Evolutionary conservation across 768 basidiomycete genomes (phyloP).

Genomic region (Phaffia australis): DNA sequence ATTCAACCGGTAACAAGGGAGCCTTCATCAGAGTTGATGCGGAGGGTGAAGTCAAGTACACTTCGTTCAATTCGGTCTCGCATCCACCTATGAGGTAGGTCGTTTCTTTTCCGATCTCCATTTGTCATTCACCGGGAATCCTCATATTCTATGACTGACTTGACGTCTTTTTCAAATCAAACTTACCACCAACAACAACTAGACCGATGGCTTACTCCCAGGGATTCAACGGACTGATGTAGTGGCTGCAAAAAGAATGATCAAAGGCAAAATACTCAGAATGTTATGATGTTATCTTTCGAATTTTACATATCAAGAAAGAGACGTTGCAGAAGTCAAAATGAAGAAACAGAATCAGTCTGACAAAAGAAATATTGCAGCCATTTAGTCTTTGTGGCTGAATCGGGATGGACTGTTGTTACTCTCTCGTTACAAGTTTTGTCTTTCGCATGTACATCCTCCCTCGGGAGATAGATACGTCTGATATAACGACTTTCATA

Average conservation of each 20-base stretch:
- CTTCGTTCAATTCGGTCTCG: constrained; percentile 63
- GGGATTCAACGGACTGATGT: constrained; percentile 22
- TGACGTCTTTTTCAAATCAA: background rate
- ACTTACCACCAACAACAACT: background rate
- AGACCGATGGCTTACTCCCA: constrained; percentile 25
- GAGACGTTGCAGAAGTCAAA: no score
- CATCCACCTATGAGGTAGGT: constrained; percentile 57
- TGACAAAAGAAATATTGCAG: no score
- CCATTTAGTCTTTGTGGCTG: no score
- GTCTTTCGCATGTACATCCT: no score
- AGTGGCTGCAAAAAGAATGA: background rate
- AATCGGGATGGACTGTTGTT: no score
- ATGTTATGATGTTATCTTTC: no score
- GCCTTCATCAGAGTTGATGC: constrained; percentile 31
- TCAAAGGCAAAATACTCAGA: no score
- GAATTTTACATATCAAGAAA: no score
- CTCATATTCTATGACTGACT: background rate
- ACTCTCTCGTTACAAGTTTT: no score
- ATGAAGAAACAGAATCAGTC: no score
- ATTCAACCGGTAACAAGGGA: constrained; percentile 34
- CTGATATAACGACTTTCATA: no score
- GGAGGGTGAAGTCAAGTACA: constrained; percentile 59
- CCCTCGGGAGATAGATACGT: no score
- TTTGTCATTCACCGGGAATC: background rate
- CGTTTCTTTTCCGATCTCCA: background rate